Evolutionary conservation across 768 basidiomycete species (phyloP).

Genomic region (Tricholoma sp.): DNA sequence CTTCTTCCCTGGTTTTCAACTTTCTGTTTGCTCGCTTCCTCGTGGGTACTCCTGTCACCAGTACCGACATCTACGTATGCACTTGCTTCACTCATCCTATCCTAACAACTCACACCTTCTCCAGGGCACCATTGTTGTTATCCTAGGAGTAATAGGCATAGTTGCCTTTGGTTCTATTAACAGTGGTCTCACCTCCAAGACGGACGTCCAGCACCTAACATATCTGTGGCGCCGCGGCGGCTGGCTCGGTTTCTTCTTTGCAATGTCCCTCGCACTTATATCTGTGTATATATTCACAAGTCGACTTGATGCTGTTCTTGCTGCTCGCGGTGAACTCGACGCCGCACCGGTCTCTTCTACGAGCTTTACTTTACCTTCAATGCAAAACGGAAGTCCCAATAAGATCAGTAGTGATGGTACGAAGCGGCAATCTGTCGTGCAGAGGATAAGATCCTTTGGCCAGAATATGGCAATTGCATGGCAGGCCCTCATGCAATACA

Average conservation of each 20-base stretch:
- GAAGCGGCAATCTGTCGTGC: not conserved
- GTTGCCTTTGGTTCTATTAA: conserved; percentile 85
- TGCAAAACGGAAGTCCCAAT: not conserved
- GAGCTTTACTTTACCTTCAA: conserved; percentile 4
- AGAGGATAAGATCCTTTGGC: conserved; percentile 8
- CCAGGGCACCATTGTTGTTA: conserved; percentile 79
- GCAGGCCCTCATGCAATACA: conserved; percentile 42
- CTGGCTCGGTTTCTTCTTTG: conserved; percentile 90
- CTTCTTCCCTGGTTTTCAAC: conserved; percentile 92
- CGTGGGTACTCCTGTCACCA: conserved; percentile 81
- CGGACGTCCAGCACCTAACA: conserved; percentile 71
- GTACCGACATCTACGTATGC: conserved; percentile 75
- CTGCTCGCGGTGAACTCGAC: conserved; percentile 63
- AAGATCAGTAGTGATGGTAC: not conserved
- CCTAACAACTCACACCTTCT: not conserved
- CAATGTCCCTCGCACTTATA: conserved; percentile 67
- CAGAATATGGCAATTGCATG: conserved; percentile 35
- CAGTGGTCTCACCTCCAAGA: conserved; percentile 69
- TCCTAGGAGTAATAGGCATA: conserved; percentile 82
- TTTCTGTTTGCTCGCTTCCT: conserved; percentile 91
- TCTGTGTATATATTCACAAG: conserved; percentile 62
- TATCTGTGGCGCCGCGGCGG: conserved; percentile 79
- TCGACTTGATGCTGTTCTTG: conserved; percentile 70
- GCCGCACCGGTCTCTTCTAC: conserved; percentile 48
- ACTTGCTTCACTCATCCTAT: not conserved